Conservation (phyloP, 176 grass and related monocot species). For the Thinopyrum elongatum region DNA sequence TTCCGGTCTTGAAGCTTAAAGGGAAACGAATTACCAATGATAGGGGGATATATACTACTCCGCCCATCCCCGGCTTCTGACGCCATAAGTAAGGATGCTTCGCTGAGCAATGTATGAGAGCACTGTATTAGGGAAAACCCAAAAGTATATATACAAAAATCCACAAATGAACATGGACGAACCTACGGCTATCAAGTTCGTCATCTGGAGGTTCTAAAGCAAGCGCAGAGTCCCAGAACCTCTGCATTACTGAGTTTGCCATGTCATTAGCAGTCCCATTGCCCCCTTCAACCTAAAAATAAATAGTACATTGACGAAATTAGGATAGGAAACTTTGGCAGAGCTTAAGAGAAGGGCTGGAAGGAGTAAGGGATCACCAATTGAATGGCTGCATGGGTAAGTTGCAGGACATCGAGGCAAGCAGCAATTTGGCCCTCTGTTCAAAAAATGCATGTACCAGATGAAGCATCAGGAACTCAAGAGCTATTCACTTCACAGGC, state of each 20-base stretch:
- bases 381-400: constrained; percentile 93
- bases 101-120: constrained; percentile 44
- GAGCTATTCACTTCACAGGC: background rate
- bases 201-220: constrained; percentile 85
- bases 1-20: constrained; percentile 89
- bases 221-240: constrained; percentile 98
- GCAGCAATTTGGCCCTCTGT: constrained; percentile 77
- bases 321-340: constrained; percentile 1
- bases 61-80: constrained; percentile 75
- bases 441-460: constrained; percentile 34
- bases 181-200: constrained; percentile 82
- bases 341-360: background rate
- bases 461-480: constrained; percentile 21
- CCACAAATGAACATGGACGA: constrained; percentile 16
- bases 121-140: constrained; percentile 8
- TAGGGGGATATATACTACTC: constrained; percentile 57
- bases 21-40: constrained; percentile 79
- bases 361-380: constrained; percentile 61
- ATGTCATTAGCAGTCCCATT: constrained; percentile 77
- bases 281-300: constrained; percentile 82
- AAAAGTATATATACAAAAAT: background rate
- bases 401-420: constrained; percentile 90
- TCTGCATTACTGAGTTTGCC: constrained; percentile 91
- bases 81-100: constrained; percentile 70
- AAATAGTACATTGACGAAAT: constrained; percentile 21